Evolutionary conservation across 2,329 filamentous ascomycete species (phyloP).

Genomic region (Hymenoscyphus fraxineus): DNA sequence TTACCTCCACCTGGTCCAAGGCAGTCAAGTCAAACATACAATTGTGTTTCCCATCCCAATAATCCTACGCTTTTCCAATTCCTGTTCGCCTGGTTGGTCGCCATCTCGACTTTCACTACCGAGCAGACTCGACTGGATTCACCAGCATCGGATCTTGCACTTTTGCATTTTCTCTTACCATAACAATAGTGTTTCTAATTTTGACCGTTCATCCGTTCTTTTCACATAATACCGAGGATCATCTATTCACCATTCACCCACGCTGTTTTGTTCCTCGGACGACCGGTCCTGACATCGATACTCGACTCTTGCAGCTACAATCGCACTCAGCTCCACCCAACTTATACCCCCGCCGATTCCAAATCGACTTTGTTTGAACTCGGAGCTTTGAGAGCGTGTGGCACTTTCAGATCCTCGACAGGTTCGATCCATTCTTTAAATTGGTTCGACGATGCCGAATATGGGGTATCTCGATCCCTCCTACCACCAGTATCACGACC

Average conservation of each 20-base stretch:
- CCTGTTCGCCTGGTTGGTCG: background rate
- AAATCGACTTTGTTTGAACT: background rate
- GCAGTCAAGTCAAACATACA: conserved; percentile 16
- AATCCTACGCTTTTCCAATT: conserved; percentile 13
- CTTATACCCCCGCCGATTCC: background rate
- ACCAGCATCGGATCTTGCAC: background rate
- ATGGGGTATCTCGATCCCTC: conserved; percentile 31
- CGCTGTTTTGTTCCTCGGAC: background rate
- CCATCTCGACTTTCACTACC: conserved; percentile 4
- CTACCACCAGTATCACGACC: conserved; percentile 25
- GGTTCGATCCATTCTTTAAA: conserved; percentile 10
- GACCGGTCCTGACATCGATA: background rate
- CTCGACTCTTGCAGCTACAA: background rate
- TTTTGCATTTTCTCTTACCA: background rate
- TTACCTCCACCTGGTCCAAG: conserved; percentile 10
- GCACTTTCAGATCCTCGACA: conserved; percentile 14
- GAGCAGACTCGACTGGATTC: background rate
- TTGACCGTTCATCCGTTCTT: background rate
- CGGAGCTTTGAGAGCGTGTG: background rate
- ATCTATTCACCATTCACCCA: background rate
- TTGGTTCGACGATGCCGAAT: conserved; percentile 20
- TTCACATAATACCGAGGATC: background rate
- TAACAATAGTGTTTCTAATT: background rate
- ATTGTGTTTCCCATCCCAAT: conserved; percentile 10
- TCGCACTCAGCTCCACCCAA: background rate